Evolutionary conservation across 2,329 filamentous ascomycete species (phyloP), one percentile per base, ranked within the genome.

Genomic region (Cordyceps cateniannulata): DNA sequence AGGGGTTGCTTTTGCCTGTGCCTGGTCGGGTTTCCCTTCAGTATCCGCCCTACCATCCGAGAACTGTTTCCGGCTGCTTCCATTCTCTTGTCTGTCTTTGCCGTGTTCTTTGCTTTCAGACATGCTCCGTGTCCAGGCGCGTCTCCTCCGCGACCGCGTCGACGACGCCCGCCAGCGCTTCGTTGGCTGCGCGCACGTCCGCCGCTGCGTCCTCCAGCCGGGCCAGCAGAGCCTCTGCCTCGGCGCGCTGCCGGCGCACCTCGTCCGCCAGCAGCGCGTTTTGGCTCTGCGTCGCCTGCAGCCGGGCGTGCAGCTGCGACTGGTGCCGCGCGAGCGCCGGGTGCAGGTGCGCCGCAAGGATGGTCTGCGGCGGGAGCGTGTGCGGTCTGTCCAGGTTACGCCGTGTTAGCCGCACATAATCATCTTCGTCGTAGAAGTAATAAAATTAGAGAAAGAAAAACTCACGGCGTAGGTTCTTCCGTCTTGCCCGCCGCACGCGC

Each of bases 201-300:
- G 74, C 76, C 32, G 85, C 75, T 7, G 79, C 75, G 29, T 71
- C 73, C 67, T 85, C 83, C 14, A 86, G 75, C 14, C 73, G 70
- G 2, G 66, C 71, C 24, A 85, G 71, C 45, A 87, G 72, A 22
- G 69, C 71, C 59, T 79, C 79, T 40, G 85, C 80, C 72, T 86
- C 84, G 1, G 71, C 72, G 63, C 82, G 77, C 75, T 88, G 85
- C 45, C 69, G 71, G 55, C 73, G 71, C 14, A 87, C 75, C 59
- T 79, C 77, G 48, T 77, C 77, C 62, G 78, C 81, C 20, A 86
- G 72, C 6, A 72, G 74, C 16, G 80, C 79, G 68, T 88, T 88
- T 66, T 81, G 77, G 18, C 78, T 75, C 69, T 86, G 82, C 48
- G 77, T 77, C 24, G 81, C 84, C 67, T 83, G 81, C 38, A 87